Base-by-base conservation (phyloP, 306 rosid species). In the Cucurbita argyrosperma region DNA sequence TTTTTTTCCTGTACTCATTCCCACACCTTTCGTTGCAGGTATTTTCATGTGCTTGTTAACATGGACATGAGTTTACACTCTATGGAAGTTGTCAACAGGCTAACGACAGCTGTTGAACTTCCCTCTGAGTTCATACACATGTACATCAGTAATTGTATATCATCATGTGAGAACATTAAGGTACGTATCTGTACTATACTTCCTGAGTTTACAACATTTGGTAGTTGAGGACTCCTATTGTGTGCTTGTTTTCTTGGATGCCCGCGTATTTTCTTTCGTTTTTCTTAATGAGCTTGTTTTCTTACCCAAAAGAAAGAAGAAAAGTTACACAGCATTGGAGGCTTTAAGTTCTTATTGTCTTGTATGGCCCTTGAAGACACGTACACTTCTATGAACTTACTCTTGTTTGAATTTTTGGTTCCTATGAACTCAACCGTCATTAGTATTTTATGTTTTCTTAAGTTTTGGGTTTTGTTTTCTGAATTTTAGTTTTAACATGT, bases 51-150 rank as follows among this genome's bases (percentile, higher is more conserved):
- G 79, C 96, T 95, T 58, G 99, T 91, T 82, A 95, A 80, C 79
- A 95, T 95, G 99, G 96, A 95, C 83, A 91, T 91, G 99, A 95
- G 99, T 87, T 93, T 95, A 47, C 97, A 95, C 83, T 95, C 97
- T 0, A 95, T 95, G 99, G 99, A 95, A 90, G 99, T 95, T 74
- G 99, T 95, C 79, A 95, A 91, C 84, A 83, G 99, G 82, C 99
- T 95, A 60, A 95, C 99, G 76, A 95, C 99, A 75, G 90, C 97
- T 18, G 97, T 91, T 76, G 96, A 89, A 59, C 96, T 95, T 69
- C 99, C 99, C 13, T 79, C 99, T 4, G 97, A 88, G 78, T 95
- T 95, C 86, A 91, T 95, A 80, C 96, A 88, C 85, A 78, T 91
- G 96, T 95, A 95, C 85, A 95, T 95, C 80, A 85, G 91, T 75